Conservation (phyloP, 2,329 filamentous ascomycete species). For the Fusarium setosum region DNA sequence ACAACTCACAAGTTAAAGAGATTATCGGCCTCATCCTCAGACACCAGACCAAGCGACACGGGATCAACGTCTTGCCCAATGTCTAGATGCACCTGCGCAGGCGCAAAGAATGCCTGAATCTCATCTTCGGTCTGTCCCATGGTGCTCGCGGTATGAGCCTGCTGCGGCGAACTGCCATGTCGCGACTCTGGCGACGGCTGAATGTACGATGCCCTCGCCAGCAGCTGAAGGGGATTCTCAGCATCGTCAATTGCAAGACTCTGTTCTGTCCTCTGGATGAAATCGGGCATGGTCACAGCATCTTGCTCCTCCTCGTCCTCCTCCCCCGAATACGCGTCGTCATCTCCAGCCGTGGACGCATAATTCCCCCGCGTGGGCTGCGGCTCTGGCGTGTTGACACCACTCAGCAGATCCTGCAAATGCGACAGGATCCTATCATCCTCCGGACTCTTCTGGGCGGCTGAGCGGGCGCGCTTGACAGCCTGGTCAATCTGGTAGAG, state of each 20-base stretch:
- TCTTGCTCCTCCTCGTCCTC: slow-evolving; percentile 45
- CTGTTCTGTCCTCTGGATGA: slow-evolving; percentile 54
- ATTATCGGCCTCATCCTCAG: slow-evolving; percentile 70
- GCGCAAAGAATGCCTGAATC: slow-evolving; percentile 74
- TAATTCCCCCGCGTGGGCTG: slow-evolving; percentile 26
- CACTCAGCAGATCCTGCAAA: slow-evolving; percentile 54
- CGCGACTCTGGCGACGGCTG: slow-evolving; percentile 60
- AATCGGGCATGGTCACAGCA: slow-evolving; percentile 38
- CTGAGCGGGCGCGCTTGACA: slow-evolving; percentile 64
- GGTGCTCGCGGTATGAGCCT: slow-evolving; percentile 35
- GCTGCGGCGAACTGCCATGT: slow-evolving; percentile 42
- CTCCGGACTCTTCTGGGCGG: slow-evolving; percentile 53
- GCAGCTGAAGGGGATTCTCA: slow-evolving; percentile 79
- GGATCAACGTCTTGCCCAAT: slow-evolving; percentile 74
- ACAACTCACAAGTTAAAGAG: slow-evolving; percentile 71
- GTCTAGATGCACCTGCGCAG: slow-evolving; percentile 72
- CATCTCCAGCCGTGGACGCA: slow-evolving; percentile 35
- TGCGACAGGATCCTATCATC: slow-evolving; percentile 59
- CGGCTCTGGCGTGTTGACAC: slow-evolving; percentile 35
- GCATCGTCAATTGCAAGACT: slow-evolving; percentile 75
- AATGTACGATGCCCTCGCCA: slow-evolving; percentile 78
- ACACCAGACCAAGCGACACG: slow-evolving; percentile 76
- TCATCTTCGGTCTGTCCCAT: slow-evolving; percentile 52
- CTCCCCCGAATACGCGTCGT: slow-evolving; percentile 48
- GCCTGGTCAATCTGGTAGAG: slow-evolving; percentile 80